These are phyloP conservation scores for Seminavis robusta DNA, from an alignment of 108 stramenopile genomes.

Conservation along the genomic window DNA sequence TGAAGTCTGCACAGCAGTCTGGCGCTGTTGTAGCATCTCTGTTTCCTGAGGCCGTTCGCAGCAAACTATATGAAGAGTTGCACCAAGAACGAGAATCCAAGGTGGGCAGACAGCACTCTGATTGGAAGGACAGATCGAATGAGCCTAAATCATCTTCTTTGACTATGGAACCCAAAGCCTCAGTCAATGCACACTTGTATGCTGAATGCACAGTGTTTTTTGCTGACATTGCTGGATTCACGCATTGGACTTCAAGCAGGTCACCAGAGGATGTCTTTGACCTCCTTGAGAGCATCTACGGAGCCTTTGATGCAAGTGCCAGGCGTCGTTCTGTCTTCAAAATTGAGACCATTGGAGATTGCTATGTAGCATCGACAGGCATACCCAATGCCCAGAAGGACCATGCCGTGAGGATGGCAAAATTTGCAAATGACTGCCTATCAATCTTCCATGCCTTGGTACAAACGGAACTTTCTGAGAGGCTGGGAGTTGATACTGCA, in stretches of 20 bases:
- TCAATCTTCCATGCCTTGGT: conserved; percentile 32
- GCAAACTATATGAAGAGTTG: too few species aligned
- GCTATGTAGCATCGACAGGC: conserved; percentile 34
- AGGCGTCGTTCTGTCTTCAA: conserved; percentile 38
- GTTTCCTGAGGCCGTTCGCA: too few species aligned
- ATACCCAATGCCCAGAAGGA: conserved; percentile 35
- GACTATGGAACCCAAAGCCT: too few species aligned
- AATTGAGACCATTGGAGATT: conserved; percentile 50
- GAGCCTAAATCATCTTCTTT: too few species aligned
- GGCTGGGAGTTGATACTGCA: conserved; percentile 39
- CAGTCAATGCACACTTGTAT: too few species aligned
- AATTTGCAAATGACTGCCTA: conserved; percentile 37
- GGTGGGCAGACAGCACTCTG: too few species aligned
- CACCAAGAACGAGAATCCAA: too few species aligned
- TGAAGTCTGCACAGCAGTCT: not conserved
- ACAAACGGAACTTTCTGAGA: conserved; percentile 22
- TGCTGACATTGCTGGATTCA: conserved; percentile 68
- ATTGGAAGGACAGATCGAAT: too few species aligned
- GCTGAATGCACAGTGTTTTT: too few species aligned
- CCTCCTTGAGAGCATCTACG: conserved; percentile 47
- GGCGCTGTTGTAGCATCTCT: too few species aligned
- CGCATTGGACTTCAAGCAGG: conserved; percentile 51
- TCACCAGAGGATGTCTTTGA: conserved; percentile 48
- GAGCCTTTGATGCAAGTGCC: conserved; percentile 35
- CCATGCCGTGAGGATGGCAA: conserved; percentile 43